A percentile compares a stretch with the other conserved stretches of the same genome.
Conservation (phyloP, 441 rosid species). For the Geranium incanum region DNA sequence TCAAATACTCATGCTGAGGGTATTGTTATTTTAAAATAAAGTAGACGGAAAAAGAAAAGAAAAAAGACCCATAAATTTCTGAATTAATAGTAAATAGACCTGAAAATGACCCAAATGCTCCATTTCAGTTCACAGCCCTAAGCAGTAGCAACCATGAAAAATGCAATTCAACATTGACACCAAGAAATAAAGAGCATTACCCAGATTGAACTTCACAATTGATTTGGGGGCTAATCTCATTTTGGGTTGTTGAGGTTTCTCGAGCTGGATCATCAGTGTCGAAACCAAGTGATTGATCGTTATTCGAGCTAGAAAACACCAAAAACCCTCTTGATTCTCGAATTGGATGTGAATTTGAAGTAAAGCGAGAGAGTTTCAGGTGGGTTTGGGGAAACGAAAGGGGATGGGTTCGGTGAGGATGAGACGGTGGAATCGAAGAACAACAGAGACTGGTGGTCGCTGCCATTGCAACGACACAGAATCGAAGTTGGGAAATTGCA, state of each 20-base stretch:
- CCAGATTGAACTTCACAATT: background rate
- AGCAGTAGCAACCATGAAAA: background rate
- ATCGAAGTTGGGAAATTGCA: background rate
- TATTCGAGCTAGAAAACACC: background rate
- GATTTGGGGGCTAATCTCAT: background rate
- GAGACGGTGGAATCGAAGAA: background rate
- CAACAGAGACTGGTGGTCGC: background rate
- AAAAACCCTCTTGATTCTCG: background rate
- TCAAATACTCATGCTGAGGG: no score
- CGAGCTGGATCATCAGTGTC: background rate
- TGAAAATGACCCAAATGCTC: background rate
- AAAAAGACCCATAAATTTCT: no score
- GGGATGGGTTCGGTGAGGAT: background rate
- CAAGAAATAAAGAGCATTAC: background rate
- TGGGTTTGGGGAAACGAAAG: background rate
- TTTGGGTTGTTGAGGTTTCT: background rate
- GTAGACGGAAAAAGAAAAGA: no score
- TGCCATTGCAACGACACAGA: background rate
- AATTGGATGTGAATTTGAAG: background rate
- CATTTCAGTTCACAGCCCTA: background rate
- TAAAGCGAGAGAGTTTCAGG: background rate
- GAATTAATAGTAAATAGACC: no score
- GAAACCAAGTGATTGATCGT: background rate
- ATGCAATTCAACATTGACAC: background rate
- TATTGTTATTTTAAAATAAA: no score